These are phyloP conservation scores for Coprinellus micaceus DNA, from an alignment of 768 basidiomycete genomes.

Conservation along the genomic window DNA sequence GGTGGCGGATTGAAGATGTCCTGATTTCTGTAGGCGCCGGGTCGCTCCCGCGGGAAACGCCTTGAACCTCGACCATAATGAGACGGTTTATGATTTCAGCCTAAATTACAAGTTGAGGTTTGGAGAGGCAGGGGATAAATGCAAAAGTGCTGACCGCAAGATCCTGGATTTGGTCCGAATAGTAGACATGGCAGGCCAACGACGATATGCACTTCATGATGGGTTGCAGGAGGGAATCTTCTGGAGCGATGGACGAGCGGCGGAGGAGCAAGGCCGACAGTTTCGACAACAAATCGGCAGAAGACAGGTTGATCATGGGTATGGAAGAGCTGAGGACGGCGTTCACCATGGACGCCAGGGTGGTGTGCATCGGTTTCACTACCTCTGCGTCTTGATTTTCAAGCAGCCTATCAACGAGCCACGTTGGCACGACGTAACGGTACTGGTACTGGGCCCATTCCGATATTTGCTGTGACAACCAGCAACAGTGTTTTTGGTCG, in stretches of 20 bases:
- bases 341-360: conserved; percentile 75
- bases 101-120: conserved; percentile 22
- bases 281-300: conserved; percentile 82
- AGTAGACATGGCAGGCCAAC: conserved; percentile 88
- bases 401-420: conserved; percentile 74
- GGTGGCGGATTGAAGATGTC: conserved; percentile 63
- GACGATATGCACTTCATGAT: conserved; percentile 78
- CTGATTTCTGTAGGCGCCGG: conserved; percentile 30
- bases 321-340: conserved; percentile 78
- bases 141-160: conserved; percentile 49
- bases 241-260: conserved; percentile 54
- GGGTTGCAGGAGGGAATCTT: conserved; percentile 62
- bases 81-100: conserved; percentile 79
- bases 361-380: conserved; percentile 48
- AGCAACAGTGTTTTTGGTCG: conserved; percentile 69
- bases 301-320: conserved; percentile 85
- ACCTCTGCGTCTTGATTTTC: conserved; percentile 52
- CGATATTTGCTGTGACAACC: conserved; percentile 74
- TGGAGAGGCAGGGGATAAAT: background rate
- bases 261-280: conserved; percentile 73
- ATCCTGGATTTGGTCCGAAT: conserved; percentile 94
- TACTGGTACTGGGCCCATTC: conserved; percentile 94
- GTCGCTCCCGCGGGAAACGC: conserved; percentile 27
- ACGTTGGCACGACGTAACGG: conserved; percentile 84
- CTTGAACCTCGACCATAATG: conserved; percentile 64